These are phyloP conservation scores for Starmerella bombi DNA, from an alignment of 805 yeast species.

Conservation along the genomic window DNA sequence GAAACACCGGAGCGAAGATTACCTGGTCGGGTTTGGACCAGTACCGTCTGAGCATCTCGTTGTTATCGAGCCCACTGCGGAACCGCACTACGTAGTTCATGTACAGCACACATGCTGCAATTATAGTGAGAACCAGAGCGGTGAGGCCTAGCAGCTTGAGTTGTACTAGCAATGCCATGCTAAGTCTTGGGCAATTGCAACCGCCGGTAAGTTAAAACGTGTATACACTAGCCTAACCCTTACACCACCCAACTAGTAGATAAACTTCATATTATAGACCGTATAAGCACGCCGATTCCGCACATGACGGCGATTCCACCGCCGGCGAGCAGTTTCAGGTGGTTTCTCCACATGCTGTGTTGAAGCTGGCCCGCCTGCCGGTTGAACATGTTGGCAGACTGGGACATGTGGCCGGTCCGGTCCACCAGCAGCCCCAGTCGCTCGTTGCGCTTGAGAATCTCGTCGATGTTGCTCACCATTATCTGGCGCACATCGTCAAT, in stretches of 20 bases:
- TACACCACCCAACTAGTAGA: no score
- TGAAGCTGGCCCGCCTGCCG: slow-evolving; percentile 51
- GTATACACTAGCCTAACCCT: no score
- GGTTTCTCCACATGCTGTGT: slow-evolving; percentile 59
- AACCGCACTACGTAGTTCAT: slow-evolving; percentile 21
- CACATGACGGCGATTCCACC: no score
- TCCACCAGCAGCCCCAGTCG: slow-evolving; percentile 57
- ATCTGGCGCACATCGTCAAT: slow-evolving; percentile 51
- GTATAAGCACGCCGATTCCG: no score
- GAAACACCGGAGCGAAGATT: slow-evolving; percentile 18
- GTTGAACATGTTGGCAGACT: slow-evolving; percentile 54
- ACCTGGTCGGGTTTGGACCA: slow-evolving; percentile 22
- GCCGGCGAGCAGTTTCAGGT: slow-evolving; percentile 13
- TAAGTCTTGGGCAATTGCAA: no score
- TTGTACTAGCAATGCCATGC: slow-evolving; percentile 13
- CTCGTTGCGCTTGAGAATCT: slow-evolving; percentile 66
- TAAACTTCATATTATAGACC: no score
- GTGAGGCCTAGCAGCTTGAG: slow-evolving; percentile 16
- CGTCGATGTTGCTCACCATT: slow-evolving; percentile 62
- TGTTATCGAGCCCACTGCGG: slow-evolving; percentile 20
- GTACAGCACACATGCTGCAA: slow-evolving; percentile 18
- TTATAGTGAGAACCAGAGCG: slow-evolving; percentile 15
- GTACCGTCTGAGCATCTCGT: slow-evolving; percentile 20
- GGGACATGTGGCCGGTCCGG: slow-evolving; percentile 62
- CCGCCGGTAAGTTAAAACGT: no score